Evolutionary conservation across 2,329 filamentous ascomycete species (phyloP).

Genomic region (Cucurbitaria berberidis): DNA sequence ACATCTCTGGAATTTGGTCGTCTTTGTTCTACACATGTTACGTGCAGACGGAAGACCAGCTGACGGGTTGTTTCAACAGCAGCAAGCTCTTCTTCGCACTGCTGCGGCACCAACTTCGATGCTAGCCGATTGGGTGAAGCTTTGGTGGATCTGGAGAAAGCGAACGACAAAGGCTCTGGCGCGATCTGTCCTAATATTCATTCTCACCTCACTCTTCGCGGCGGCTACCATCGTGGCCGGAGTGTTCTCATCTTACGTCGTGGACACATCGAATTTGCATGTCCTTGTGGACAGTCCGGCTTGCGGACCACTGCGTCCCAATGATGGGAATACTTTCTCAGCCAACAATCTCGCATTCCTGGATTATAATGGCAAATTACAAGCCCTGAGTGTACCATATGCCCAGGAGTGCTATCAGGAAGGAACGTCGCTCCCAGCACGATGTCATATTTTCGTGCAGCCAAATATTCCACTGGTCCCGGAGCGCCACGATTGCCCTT

Average conservation of each 20-base stretch:
- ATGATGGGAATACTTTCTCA: constrained; percentile 2
- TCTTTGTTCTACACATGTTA: constrained; percentile 21
- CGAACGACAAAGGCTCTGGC: constrained; percentile 9
- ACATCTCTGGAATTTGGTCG: constrained; percentile 28
- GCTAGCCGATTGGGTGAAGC: constrained; percentile 20
- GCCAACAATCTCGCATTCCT: constrained; percentile 2
- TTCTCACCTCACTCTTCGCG: constrained; percentile 15
- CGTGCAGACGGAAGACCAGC: constrained; percentile 14
- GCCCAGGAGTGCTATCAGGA: constrained; percentile 15
- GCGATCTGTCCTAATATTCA: constrained; percentile 9
- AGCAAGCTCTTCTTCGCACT: constrained; percentile 28
- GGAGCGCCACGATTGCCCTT: constrained; percentile 4
- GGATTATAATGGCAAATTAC: constrained; percentile 6
- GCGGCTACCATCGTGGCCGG: constrained; percentile 12
- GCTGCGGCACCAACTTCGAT: constrained; percentile 21
- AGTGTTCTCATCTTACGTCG: constrained; percentile 26
- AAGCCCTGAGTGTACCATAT: constrained; percentile 7
- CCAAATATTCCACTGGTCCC: constrained; percentile 1
- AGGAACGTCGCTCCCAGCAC: neutral
- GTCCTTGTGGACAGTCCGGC: constrained; percentile 18
- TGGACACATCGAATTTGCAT: constrained; percentile 12
- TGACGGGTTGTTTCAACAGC: constrained; percentile 25
- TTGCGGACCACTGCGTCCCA: constrained; percentile 12
- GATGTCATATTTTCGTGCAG: constrained; percentile 3
- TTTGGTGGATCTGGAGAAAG: constrained; percentile 25